Evolutionary conservation across 2,329 filamentous ascomycete genomes (phyloP), one percentile per base, ranked within the genome.

Genomic region (Ceratocystis alfenasii): DNA sequence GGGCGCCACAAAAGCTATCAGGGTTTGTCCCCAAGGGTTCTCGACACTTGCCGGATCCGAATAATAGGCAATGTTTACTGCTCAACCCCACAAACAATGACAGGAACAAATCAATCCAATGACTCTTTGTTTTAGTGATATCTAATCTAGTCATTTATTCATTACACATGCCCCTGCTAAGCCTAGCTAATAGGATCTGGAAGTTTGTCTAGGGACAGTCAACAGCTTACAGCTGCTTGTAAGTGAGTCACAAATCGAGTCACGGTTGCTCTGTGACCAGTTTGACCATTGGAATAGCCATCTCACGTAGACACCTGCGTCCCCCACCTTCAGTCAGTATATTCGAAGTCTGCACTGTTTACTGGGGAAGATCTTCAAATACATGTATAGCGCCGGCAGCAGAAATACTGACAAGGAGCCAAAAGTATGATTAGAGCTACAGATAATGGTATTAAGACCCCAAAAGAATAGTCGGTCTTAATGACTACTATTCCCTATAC

Each of bases 241-340:
- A 25, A 50, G 28, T 57, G 53, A 57, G 53, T 57, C 53, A 57
- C 28, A 28, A 7, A 57, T 28, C 53, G 25, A 33, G 53, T 57
- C 53, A 57, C 53, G 53, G 53, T n/a, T 33, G 28, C 10, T 33
- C 10, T 15, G 36, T 41, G 36, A 41, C 36, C 36, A 41, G 36
- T 41, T 41, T 5, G 12, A 41, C 10, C 12, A 15, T 12, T 41
- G 10, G 36, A 41, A 41, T 12, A 41, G 10, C 12, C 12, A 3
- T 15, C 10, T 41, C 36, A 3, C 1, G 3, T 41, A 41, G 36
- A 12, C 36, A 41, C 8, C 10, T 10, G 33, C 33, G 10, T 36
- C 33, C 33, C 33, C 3, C 36, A 1, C 12, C 12, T 41, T 15
- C 36, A 41, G 36, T 41, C 10, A 5, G 10, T 15, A 41, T 15